These are phyloP conservation scores for Arabis alpina DNA, from an alignment of 345 rosid genomes.

Conservation along the genomic window DNA sequence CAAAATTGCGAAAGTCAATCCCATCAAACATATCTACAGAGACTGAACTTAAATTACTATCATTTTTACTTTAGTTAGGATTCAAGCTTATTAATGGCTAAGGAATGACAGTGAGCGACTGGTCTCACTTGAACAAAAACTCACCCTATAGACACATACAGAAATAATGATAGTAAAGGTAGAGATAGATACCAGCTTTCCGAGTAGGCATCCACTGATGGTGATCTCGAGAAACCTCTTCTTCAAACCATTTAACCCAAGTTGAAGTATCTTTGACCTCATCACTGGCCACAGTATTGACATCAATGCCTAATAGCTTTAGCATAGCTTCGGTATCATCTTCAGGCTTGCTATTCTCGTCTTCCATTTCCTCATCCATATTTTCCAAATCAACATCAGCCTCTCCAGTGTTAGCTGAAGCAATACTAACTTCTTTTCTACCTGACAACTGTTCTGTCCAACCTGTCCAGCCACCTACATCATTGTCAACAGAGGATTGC, in stretches of 20 bases:
- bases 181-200: constrained; percentile 56
- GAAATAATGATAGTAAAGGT: constrained; percentile 24
- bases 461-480: constrained; percentile 96
- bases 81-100: neutral
- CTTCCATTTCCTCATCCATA: constrained; percentile 52
- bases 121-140: constrained; percentile 1
- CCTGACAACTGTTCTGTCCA: constrained; percentile 80
- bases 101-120: neutral
- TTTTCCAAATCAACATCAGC: constrained; percentile 45
- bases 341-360: constrained; percentile 61
- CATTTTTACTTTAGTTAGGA: no score
- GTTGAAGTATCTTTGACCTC: constrained; percentile 79
- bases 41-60: constrained; percentile 1
- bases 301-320: constrained; percentile 80
- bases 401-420: constrained; percentile 45
- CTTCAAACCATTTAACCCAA: constrained; percentile 89
- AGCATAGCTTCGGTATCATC: constrained; percentile 86
- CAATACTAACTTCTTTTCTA: constrained; percentile 43
- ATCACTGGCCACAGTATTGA: constrained; percentile 57
- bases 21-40: constrained; percentile 25
- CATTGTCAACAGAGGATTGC: constrained; percentile 58
- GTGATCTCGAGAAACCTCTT: constrained; percentile 76
- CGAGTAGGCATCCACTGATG: constrained; percentile 90
- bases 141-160: constrained; percentile 17
- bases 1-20: neutral